Percentiles rank a stretch among this genome's conserved stretches.
Conservation (phyloP, 1,139 yeast genomes). For the Pichia sp. region DNA sequence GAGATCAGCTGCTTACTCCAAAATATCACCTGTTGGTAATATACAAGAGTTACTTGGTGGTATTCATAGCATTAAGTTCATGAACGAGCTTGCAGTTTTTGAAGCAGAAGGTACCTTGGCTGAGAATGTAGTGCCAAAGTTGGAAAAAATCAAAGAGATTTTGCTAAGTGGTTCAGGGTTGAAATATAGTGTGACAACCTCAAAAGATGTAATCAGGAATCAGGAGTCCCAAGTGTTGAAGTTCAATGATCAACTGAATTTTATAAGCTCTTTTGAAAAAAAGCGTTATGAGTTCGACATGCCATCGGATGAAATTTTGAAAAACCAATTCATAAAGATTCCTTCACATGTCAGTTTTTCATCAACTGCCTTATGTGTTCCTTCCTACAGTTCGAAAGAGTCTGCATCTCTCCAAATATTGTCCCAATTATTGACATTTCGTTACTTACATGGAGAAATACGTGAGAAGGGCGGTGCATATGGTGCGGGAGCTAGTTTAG, state of each 20-base stretch:
- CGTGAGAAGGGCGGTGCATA: slow-evolving; percentile 97
- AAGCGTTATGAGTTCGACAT: slow-evolving; percentile 15
- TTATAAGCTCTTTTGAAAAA: slow-evolving; percentile 15
- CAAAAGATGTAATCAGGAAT: slow-evolving; percentile 37
- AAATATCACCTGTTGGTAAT: slow-evolving; percentile 55
- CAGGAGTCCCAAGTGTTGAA: slow-evolving; percentile 41
- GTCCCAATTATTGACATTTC: slow-evolving; percentile 75
- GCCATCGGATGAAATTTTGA: not conserved
- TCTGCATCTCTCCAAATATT: slow-evolving; percentile 84
- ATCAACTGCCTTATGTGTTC: slow-evolving; percentile 64
- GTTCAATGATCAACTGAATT: slow-evolving; percentile 33
- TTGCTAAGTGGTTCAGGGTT: slow-evolving; percentile 40
- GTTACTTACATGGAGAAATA: slow-evolving; percentile 80
- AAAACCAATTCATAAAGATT: slow-evolving; percentile 50
- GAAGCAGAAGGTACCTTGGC: slow-evolving; percentile 55
- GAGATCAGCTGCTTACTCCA: slow-evolving; percentile 59
- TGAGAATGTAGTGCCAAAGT: slow-evolving; percentile 56
- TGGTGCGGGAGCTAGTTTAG: slow-evolving; percentile 89
- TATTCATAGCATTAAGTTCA: slow-evolving; percentile 66
- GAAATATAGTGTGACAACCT: slow-evolving; percentile 59
- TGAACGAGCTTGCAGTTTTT: slow-evolving; percentile 53
- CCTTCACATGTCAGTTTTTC: slow-evolving; percentile 91
- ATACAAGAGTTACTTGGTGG: slow-evolving; percentile 67
- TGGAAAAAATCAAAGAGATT: slow-evolving; percentile 49
- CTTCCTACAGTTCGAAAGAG: slow-evolving; percentile 62